These are phyloP conservation scores for Elaeis guineensis DNA, from an alignment of 176 grass and related monocot genomes.

Conservation along the genomic window DNA sequence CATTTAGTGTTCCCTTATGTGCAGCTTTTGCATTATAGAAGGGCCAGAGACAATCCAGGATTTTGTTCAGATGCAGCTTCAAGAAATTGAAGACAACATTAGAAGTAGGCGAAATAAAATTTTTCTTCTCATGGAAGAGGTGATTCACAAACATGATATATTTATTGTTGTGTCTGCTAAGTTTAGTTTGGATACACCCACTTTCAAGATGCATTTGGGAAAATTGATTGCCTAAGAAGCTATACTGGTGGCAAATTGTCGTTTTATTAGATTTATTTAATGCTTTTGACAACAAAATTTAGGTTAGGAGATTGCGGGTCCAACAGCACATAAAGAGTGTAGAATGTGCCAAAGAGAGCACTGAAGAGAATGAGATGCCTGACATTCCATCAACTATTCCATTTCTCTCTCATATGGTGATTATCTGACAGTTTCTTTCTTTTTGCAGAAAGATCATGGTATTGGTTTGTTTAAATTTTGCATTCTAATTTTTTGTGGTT, in stretches of 20 bases:
- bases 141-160: conserved; percentile 21
- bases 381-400: conserved; percentile 89
- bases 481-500: conserved; percentile 6
- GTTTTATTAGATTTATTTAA: no score
- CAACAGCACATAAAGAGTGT: conserved; percentile 64
- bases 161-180: neutral
- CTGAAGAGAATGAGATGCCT: conserved; percentile 85
- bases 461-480: neutral
- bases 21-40: conserved; percentile 94
- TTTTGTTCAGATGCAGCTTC: conserved; percentile 67
- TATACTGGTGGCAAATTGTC: no score
- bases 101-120: conserved; percentile 76
- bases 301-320: conserved; percentile 79
- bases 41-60: conserved; percentile 77
- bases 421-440: neutral
- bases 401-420: conserved; percentile 82
- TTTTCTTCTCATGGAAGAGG: conserved; percentile 98
- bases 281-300: conserved; percentile 6
- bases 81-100: conserved; percentile 83
- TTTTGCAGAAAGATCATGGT: neutral
- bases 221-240: no score
- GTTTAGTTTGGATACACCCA: no score
- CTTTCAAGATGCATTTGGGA: no score
- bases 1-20: conserved; percentile 8
- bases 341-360: conserved; percentile 42